These are phyloP conservation scores for Amanita pallidorosea DNA, from an alignment of 768 basidiomycete genomes.

Conservation along the genomic window DNA sequence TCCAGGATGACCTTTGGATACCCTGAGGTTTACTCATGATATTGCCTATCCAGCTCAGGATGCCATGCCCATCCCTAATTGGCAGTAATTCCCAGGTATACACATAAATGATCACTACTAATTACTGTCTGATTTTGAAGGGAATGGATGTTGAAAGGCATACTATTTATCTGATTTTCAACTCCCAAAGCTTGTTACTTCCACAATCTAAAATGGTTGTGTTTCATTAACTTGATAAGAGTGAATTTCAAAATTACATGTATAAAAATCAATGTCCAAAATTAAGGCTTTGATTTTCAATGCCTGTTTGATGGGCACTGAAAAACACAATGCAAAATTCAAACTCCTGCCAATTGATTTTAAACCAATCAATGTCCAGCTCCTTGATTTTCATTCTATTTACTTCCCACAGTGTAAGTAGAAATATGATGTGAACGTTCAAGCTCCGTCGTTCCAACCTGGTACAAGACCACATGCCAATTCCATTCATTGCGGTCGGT, in stretches of 20 bases:
- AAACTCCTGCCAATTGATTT: neutral
- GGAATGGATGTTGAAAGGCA: neutral
- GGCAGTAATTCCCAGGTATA: too few relatives aligned
- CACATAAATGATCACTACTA: too few relatives aligned
- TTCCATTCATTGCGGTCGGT: too few relatives aligned
- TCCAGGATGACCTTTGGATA: too few relatives aligned
- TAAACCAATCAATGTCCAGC: neutral
- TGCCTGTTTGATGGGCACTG: neutral
- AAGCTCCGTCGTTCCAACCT: too few relatives aligned
- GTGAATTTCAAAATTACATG: too few relatives aligned
- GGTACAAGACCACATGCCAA: too few relatives aligned
- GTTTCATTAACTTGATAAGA: neutral
- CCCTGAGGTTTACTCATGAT: too few relatives aligned
- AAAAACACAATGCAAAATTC: neutral
- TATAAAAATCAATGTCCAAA: neutral
- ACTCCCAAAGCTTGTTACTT: neutral
- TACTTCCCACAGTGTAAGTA: neutral
- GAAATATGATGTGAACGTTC: too few relatives aligned
- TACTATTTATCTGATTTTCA: neutral
- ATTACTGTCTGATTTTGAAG: too few relatives aligned
- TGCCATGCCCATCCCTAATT: too few relatives aligned
- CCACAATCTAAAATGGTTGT: neutral
- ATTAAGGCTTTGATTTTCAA: neutral
- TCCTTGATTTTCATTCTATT: neutral
- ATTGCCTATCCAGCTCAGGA: too few relatives aligned